Evolutionary conservation across 2,329 filamentous ascomycete species (phyloP).

Genomic region (Paraconiothyrium brasiliense): DNA sequence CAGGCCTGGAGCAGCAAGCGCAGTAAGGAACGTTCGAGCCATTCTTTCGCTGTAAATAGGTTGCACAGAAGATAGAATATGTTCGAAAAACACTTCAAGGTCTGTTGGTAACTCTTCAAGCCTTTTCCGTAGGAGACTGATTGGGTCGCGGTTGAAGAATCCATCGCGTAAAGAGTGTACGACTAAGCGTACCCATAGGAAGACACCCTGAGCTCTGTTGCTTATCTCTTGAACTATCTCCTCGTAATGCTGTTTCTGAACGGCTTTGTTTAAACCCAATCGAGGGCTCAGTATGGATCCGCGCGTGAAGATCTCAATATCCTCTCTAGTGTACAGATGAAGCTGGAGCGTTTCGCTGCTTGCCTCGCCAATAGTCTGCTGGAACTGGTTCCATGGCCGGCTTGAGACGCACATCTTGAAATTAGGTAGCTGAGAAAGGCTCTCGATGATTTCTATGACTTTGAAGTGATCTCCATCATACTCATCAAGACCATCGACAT

Average conservation of each 20-base stretch:
- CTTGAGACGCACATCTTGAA: slow-evolving; percentile 36
- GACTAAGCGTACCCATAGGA: slow-evolving; percentile 14
- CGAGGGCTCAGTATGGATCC: neutral
- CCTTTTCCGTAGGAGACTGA: neutral
- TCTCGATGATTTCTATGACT: slow-evolving; percentile 20
- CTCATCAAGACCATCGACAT: slow-evolving; percentile 30
- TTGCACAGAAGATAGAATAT: neutral
- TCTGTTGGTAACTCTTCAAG: slow-evolving; percentile 7
- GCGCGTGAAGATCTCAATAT: slow-evolving; percentile 17
- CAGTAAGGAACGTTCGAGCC: slow-evolving; percentile 4
- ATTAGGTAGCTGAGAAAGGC: slow-evolving; percentile 11
- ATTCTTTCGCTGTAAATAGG: neutral
- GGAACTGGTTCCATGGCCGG: slow-evolving; percentile 25
- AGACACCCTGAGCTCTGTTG: slow-evolving; percentile 8
- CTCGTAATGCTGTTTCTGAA: neutral
- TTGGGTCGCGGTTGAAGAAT: neutral
- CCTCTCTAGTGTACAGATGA: slow-evolving; percentile 15
- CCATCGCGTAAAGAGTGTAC: slow-evolving; percentile 10
- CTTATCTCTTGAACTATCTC: slow-evolving; percentile 1
- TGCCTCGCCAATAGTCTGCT: slow-evolving; percentile 13
- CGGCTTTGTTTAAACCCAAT: neutral
- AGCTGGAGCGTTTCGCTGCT: slow-evolving; percentile 7
- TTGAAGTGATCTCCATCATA: slow-evolving; percentile 26
- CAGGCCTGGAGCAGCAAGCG: neutral
- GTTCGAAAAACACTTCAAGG: slow-evolving; percentile 10